A percentile compares a stretch with the other conserved stretches of the same genome.
Evolutionary conservation across 148 eudicot genomes (phyloP).

Genomic region (Dysphania ambrosioides): DNA sequence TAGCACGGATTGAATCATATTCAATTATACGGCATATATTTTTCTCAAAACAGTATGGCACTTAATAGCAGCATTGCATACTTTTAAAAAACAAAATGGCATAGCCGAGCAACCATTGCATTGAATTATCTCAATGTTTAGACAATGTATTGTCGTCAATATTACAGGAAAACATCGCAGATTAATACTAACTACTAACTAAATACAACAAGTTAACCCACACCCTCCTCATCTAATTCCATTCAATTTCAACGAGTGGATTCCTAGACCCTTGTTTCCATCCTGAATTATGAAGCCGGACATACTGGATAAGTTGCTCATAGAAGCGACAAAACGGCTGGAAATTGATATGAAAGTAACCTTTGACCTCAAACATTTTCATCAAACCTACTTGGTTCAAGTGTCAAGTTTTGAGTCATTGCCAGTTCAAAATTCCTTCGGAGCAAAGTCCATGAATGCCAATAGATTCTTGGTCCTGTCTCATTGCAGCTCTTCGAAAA

Average conservation of each 20-base stretch:
- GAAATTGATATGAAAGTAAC: not conserved
- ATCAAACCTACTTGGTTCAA: not conserved
- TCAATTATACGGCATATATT: too few relatives aligned
- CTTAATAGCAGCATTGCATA: not conserved
- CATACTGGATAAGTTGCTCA: not conserved
- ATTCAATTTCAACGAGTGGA: not conserved
- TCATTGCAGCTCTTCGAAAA: conserved; percentile 44
- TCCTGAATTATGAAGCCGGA: not conserved
- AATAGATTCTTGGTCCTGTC: not conserved
- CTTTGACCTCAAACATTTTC: not conserved
- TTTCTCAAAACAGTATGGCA: too few relatives aligned
- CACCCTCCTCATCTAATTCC: conserved; percentile 3
- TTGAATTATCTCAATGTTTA: not conserved
- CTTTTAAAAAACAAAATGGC: not conserved
- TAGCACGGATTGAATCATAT: too few relatives aligned
- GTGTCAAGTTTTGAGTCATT: not conserved
- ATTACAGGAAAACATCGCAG: not conserved
- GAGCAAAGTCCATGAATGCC: not conserved
- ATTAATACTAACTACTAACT: conserved; percentile 3
- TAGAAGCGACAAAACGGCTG: not conserved
- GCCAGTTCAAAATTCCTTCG: conserved; percentile 1
- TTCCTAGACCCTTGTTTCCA: not conserved
- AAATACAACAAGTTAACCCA: not conserved
- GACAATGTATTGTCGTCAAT: not conserved
- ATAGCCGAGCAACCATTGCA: not conserved